phyloP scores from a whole-genome alignment of 2,329 filamentous ascomycete genomes.

The Emergomyces africanus region DNA sequence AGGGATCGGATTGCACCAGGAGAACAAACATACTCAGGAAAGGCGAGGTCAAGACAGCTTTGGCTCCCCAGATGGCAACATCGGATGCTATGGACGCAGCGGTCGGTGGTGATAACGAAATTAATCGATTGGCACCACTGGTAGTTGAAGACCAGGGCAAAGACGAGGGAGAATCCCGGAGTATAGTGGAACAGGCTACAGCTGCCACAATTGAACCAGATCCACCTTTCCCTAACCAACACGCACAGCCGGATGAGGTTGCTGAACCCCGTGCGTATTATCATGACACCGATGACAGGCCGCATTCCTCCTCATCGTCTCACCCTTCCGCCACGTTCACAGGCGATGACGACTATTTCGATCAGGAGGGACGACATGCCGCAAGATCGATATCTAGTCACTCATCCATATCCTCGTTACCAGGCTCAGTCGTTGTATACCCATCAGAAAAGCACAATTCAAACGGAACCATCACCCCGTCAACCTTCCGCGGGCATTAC shows the following conservation, averaged over 20 bases:
- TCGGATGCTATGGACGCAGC: not conserved
- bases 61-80: not conserved
- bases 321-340: conserved; percentile 15
- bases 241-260: not conserved
- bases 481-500: conserved; percentile 12
- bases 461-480: conserved; percentile 10
- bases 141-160: not conserved
- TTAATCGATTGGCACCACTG: not conserved
- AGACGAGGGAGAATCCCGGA: not conserved
- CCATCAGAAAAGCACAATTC: conserved; percentile 15
- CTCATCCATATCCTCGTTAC: conserved; percentile 30
- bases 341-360: conserved; percentile 9
- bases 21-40: not conserved
- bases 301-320: conserved; percentile 18
- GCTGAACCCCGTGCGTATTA: not conserved
- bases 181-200: not conserved
- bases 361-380: conserved; percentile 16
- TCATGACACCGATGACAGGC: not conserved
- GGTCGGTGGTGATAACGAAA: not conserved
- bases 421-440: conserved; percentile 26
- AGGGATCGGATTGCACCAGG: not conserved
- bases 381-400: conserved; percentile 25
- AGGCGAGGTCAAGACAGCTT: not conserved
- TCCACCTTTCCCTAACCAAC: not conserved
- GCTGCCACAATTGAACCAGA: not conserved